Evolutionary conservation across 163 green algal species (phyloP).

Genomic region (Scenedesmus sp.): DNA sequence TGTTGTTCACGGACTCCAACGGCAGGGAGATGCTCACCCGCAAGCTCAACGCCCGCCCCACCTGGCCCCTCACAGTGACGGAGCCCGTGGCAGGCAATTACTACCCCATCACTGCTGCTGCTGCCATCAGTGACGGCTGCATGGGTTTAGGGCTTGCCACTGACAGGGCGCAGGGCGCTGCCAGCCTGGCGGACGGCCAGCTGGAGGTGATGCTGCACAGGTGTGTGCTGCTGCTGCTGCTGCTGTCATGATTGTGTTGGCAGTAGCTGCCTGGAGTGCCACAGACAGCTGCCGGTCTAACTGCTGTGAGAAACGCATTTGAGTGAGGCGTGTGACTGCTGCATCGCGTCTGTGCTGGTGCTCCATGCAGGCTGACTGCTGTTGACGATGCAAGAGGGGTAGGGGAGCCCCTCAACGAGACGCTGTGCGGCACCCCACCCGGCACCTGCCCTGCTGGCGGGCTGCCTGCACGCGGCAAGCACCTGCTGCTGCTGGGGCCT

Average conservation of each 20-base stretch:
- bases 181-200: constrained; percentile 75
- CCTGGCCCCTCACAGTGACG: constrained; percentile 80
- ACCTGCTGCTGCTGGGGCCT: background rate
- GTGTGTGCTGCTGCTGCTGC: constrained; percentile 22
- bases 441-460: constrained; percentile 61
- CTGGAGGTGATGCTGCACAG: constrained; percentile 90
- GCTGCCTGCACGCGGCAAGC: constrained; percentile 64
- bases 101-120: constrained; percentile 51
- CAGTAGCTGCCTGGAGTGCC: background rate
- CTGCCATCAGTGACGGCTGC: constrained; percentile 38
- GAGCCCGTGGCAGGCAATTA: constrained; percentile 66
- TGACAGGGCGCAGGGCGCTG: constrained; percentile 79
- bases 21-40: constrained; percentile 82
- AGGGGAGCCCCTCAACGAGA: constrained; percentile 85
- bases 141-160: constrained; percentile 73
- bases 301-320: too few species aligned
- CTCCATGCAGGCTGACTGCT: constrained; percentile 36
- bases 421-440: constrained; percentile 62
- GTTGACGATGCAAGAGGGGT: constrained; percentile 82
- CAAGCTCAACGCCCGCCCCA: constrained; percentile 59
- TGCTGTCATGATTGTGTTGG: too few species aligned
- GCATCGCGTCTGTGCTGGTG: background rate
- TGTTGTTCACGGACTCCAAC: constrained; percentile 88
- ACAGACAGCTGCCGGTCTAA: background rate
- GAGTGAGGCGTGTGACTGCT: constrained; percentile 37